Percentiles rank a stretch among this genome's conserved stretches.
Conservation (phyloP, 352 stramenopile genomes). For the Phytophthora litchii region DNA sequence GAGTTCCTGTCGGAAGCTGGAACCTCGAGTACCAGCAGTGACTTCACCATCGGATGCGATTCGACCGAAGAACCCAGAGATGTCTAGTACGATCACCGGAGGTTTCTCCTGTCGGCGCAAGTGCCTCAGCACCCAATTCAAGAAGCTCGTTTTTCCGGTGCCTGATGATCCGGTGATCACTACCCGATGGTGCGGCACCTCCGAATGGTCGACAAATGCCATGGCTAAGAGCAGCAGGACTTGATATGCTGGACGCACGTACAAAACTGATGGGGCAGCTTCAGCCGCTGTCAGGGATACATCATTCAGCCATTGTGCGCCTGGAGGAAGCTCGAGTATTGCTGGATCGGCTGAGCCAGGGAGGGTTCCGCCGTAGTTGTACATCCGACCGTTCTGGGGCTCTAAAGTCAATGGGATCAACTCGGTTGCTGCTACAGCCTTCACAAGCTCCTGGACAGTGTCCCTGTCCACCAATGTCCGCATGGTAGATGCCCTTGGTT, state of each 20-base stretch:
- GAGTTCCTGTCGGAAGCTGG: conserved; percentile 37
- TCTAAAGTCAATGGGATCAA: conserved; percentile 13
- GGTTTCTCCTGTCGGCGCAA: conserved; percentile 16
- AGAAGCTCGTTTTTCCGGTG: conserved; percentile 47
- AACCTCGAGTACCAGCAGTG: conserved; percentile 20
- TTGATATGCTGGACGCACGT: conserved; percentile 36
- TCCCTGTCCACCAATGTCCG: conserved; percentile 9
- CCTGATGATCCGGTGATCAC: conserved; percentile 43
- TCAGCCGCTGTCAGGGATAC: background rate
- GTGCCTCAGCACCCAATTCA: conserved; percentile 42
- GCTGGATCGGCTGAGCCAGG: conserved; percentile 22
- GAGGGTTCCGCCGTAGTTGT: conserved; percentile 24
- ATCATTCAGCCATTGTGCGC: conserved; percentile 17
- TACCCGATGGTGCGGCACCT: conserved; percentile 27
- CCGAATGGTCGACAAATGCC: conserved; percentile 33
- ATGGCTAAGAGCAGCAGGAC: conserved; percentile 29
- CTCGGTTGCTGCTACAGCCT: conserved; percentile 8
- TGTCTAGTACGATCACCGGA: conserved; percentile 38
- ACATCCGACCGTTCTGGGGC: conserved; percentile 22
- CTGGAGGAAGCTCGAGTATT: conserved; percentile 21
- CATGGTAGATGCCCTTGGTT: background rate
- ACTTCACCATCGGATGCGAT: conserved; percentile 32
- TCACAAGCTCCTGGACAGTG: conserved; percentile 25
- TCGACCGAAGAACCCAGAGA: conserved; percentile 37
- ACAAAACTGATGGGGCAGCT: conserved; percentile 17